Base-by-base conservation (phyloP, 257 asterid genomes). In the Haberlea rhodopensis region DNA sequence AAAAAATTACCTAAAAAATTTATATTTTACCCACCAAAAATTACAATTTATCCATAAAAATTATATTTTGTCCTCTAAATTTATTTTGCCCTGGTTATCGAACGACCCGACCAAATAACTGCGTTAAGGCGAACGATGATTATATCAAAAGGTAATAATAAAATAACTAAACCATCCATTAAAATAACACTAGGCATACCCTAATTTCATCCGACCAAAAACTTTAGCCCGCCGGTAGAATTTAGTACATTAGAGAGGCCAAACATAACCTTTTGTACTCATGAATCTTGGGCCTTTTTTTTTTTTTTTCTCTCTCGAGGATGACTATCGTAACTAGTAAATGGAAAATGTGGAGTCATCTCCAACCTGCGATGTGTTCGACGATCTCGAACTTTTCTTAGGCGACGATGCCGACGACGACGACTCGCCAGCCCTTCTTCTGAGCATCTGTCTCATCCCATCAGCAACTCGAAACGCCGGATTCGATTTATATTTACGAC, bases 361-460 rank as follows among this genome's bases (percentile, higher is more conserved):
- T 68, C 91, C 85, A 3, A 82, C 81, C 37, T 82, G 95, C n/a
- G n/a, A n/a, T n/a, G n/a, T n/a, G 65, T 78, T 79, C 20, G 85
- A 53, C 48, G 96, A 78, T 75, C 87, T 83, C 9, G 94, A 71
- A 51, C 73, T 82, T 75, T 83, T 87, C 71, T 84, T 80, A 2
- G 68, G 64, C 4, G 84, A 54, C 1, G 81, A 64, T 2, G 85
- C 63, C 0, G 78, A 25, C 0, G 82, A 57, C 0, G 89, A 54
- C 0, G 80, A 52, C 28, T 81, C 85, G 18, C 68, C 74, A 9
- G 86, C 71, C 54, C 96, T 78, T 60, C 95, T 81, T 40, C 95
- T 77, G n/a, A 91, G 58, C 95, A 91, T 89, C 80, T 87, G 95
- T 57, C 86, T 78, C 90, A 91, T 87, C 32, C 96, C 98, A 63